Evolutionary conservation across 352 stramenopile species (phyloP).

Genomic region (Pythium brassicae): DNA sequence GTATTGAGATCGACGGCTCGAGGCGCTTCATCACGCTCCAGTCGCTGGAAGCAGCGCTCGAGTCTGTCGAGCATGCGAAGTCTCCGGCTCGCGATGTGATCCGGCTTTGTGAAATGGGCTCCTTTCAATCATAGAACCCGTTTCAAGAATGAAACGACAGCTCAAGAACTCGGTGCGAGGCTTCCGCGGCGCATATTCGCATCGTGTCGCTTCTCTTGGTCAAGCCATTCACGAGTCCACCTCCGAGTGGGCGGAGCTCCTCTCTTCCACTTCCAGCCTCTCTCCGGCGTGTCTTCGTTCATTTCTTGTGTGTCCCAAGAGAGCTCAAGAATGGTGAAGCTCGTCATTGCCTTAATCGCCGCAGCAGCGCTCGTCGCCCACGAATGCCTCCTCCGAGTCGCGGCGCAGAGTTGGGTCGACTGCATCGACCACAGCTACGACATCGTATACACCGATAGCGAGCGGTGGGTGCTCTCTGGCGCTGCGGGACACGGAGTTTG

Average conservation of each 20-base stretch:
- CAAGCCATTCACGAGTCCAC: background rate
- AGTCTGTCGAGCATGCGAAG: too few relatives aligned
- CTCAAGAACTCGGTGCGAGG: too few relatives aligned
- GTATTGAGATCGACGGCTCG: background rate
- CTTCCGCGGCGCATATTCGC: too few relatives aligned
- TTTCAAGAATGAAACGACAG: too few relatives aligned
- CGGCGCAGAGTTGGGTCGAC: constrained; percentile 40
- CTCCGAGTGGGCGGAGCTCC: background rate
- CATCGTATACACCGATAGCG: constrained; percentile 49
- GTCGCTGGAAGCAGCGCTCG: background rate
- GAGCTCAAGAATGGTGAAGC: background rate
- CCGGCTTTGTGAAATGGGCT: too few relatives aligned
- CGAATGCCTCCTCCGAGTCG: background rate
- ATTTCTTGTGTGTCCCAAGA: too few relatives aligned
- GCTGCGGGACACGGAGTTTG: constrained; percentile 39
- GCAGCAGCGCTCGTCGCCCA: background rate
- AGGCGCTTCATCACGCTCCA: constrained; percentile 2
- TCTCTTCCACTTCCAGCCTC: background rate
- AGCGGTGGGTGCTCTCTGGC: constrained; percentile 53
- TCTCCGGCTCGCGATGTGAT: too few relatives aligned
- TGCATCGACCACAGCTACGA: constrained; percentile 30
- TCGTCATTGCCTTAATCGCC: background rate
- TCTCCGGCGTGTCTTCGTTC: background rate
- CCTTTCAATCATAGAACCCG: too few relatives aligned
- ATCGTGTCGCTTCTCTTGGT: too few relatives aligned